Conservation (phyloP, 768 basidiomycete genomes). For the Podaxis rugospora region DNA sequence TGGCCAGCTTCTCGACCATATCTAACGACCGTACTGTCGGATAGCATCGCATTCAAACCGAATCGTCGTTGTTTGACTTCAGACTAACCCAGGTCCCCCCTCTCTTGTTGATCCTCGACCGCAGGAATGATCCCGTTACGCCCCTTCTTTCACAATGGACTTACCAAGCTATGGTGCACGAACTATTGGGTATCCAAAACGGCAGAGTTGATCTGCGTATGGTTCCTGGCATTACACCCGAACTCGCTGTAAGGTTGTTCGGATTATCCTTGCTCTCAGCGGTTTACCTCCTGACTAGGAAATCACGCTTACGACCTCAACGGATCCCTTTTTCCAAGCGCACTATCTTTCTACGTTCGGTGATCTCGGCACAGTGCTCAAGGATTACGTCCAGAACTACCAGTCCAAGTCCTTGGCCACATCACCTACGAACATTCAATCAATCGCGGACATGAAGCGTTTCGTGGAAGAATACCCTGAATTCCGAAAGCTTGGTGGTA, state of each 20-base stretch:
- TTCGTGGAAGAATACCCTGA: conserved; percentile 99
- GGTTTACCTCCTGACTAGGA: conserved; percentile 48
- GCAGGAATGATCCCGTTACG: conserved; percentile 95
- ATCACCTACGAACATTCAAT: conserved; percentile 79
- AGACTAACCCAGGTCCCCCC: conserved; percentile 85
- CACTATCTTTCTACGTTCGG: conserved; percentile 94
- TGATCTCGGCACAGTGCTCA: conserved; percentile 88
- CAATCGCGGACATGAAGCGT: conserved; percentile 93
- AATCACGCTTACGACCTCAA: conserved; percentile 85
- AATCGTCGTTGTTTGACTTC: conserved; percentile 89
- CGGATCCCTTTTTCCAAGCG: conserved; percentile 91
- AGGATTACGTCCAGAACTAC: conserved; percentile 92
- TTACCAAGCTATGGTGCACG: conserved; percentile 99
- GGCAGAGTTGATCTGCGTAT: conserved; percentile 82
- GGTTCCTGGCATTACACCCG: conserved; percentile 83
- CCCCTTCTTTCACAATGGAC: conserved; percentile 98
- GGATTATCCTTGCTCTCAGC: background rate
- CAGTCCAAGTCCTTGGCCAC: conserved; percentile 78
- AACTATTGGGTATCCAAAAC: conserved; percentile 89
- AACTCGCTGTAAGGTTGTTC: conserved; percentile 62
- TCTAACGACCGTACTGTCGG: conserved; percentile 2
- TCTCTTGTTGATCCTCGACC: conserved; percentile 86
- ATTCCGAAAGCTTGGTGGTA: conserved; percentile 92
- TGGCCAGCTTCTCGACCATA: background rate
- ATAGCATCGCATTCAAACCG: conserved; percentile 76